phyloP scores from a whole-genome alignment of 2,329 filamentous ascomycete genomes.

The Cadophora gregata region DNA sequence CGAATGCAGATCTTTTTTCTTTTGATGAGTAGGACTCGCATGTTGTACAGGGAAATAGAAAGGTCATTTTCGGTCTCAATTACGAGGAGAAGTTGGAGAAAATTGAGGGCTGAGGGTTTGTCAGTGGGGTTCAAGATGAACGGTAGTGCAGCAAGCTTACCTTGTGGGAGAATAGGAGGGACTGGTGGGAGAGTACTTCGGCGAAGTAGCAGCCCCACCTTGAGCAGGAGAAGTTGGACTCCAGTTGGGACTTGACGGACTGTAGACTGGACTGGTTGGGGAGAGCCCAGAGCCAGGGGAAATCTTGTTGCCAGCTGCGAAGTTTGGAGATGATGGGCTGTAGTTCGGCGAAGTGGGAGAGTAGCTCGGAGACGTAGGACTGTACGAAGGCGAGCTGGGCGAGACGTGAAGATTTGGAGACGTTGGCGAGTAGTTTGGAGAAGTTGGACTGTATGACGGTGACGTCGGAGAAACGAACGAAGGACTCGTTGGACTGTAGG shows the following conservation, averaged over 20 bases:
- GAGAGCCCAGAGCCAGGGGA: conserved; percentile 41
- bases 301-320: conserved; percentile 34
- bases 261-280: conserved; percentile 43
- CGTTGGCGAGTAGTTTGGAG: conserved; percentile 73
- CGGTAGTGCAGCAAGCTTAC: background rate
- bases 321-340: conserved; percentile 42
- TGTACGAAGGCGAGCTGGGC: conserved; percentile 42
- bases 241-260: conserved; percentile 42
- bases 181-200: conserved; percentile 45
- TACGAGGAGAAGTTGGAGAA: conserved; percentile 41
- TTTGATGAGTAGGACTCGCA: conserved; percentile 29
- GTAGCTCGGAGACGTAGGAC: conserved; percentile 43
- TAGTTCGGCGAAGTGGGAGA: conserved; percentile 39
- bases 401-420: conserved; percentile 67
- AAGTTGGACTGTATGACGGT: conserved; percentile 79
- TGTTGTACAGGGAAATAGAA: conserved; percentile 40
- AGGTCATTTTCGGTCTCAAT: conserved; percentile 25
- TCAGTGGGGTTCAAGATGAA: background rate
- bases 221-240: conserved; percentile 42
- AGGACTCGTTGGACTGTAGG: conserved; percentile 45
- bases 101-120: conserved; percentile 39
- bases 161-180: conserved; percentile 22
- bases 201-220: conserved; percentile 44
- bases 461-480: conserved; percentile 64
- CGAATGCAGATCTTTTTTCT: conserved; percentile 35